These are phyloP conservation scores for Trifolium pratense DNA, from an alignment of 306 rosid genomes.

Conservation along the genomic window DNA sequence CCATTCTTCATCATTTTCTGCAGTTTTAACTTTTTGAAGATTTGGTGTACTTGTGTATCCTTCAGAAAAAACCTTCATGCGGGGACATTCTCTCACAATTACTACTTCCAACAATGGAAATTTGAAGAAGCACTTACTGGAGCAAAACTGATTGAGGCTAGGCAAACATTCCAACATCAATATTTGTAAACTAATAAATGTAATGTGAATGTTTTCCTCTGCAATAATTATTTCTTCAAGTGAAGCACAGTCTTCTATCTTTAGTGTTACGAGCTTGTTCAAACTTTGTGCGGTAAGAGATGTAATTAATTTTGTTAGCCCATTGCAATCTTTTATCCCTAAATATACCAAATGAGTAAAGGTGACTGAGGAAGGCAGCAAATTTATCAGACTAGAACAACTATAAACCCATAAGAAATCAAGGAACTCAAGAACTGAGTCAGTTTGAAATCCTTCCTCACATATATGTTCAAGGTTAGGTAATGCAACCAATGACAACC, in stretches of 20 bases:
- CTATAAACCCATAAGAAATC: background rate
- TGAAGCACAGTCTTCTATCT: background rate
- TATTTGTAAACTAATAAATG: background rate
- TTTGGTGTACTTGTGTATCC: background rate
- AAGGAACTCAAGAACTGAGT: background rate
- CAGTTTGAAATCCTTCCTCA: background rate
- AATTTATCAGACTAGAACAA: background rate
- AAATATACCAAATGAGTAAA: background rate
- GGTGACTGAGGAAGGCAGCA: background rate
- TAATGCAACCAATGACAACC: background rate
- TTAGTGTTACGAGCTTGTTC: background rate
- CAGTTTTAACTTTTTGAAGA: constrained; percentile 2
- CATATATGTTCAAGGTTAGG: background rate
- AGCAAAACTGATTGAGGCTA: background rate
- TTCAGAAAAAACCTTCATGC: background rate
- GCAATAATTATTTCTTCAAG: background rate
- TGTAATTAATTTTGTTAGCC: background rate
- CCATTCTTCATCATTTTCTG: background rate
- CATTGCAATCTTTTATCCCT: background rate
- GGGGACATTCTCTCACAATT: constrained; percentile 18
- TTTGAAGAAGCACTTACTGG: background rate
- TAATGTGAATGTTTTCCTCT: background rate
- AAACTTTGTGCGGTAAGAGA: background rate
- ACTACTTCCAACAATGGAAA: background rate
- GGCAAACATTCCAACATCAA: constrained; percentile 5